Evolutionary conservation across 768 basidiomycete genomes (phyloP), one percentile per base, ranked within the genome.

Genomic region (Suillus tomentosus): DNA sequence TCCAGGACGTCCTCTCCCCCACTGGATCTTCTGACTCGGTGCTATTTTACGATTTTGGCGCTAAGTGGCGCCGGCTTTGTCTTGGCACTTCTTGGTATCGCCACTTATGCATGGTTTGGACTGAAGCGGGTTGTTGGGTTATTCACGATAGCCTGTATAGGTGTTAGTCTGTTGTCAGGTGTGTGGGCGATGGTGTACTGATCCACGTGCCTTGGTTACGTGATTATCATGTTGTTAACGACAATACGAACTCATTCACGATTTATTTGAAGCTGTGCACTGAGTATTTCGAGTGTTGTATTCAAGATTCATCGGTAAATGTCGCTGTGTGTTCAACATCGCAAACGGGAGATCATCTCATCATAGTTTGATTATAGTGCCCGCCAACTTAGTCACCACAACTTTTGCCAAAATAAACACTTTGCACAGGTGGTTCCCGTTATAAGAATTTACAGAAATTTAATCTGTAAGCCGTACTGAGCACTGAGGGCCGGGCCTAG

Each of bases 131-230:
- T 60, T 1, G 74, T 76, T 40, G 73, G 76, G 45, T 67, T 77
- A 19, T 73, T 70, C 8, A 62, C 74, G 27, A 74, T 73, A 0
- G 43, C 68, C 6, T 76, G 72, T 64, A 59, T 76, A 22, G 71
- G 70, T 8, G 14, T 74, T 13, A 63, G 67, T 22, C 0, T 70
- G 40, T 61, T 69, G 34, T 65, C 66, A 3, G 60, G 54, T 5
- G 10, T 77, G 19, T 76, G 71, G 74, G 74, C 76, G 22, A 64
- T 76, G 14, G 24, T 45, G 40, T 63, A 59, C 43, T 34, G 47
- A 36, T 59, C 61, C 34, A 53, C 17, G 14, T 19, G 15, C 19
- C 19, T n/a, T 54, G 31, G 17, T 9, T 11, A 11, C 17, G 9
- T 22, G 42, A 19, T 43, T 31, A 31, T 22, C 39, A 17, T 57